A percentile compares a stretch with the other conserved stretches of the same genome.
phyloP scores from a whole-genome alignment of 2,329 filamentous ascomycete species.

The Alternaria incomplexa region DNA sequence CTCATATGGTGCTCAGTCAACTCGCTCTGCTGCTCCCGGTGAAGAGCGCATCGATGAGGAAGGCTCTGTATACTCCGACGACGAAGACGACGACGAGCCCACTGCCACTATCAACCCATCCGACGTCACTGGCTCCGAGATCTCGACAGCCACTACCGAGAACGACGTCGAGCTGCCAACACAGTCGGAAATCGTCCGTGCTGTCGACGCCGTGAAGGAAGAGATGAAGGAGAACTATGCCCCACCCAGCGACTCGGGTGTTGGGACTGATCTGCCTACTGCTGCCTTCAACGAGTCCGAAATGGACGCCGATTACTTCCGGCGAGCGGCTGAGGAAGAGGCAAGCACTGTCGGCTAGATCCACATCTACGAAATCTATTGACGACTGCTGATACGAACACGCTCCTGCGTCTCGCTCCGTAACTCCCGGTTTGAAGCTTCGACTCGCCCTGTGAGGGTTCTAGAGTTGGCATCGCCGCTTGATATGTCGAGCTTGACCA shows the following conservation, averaged over 20 bases:
- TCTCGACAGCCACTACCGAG: constrained; percentile 28
- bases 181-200: constrained; percentile 39
- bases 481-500: constrained; percentile 3
- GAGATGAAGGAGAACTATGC: constrained; percentile 37
- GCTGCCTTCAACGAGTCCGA: constrained; percentile 31
- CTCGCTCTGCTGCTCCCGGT: constrained; percentile 40
- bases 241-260: constrained; percentile 44
- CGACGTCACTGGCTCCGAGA: constrained; percentile 31
- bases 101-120: constrained; percentile 34
- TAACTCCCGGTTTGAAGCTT: constrained; percentile 12
- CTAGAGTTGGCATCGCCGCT: constrained; percentile 15
- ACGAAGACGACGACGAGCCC: constrained; percentile 41
- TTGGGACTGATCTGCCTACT: constrained; percentile 48
- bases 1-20: constrained; percentile 48
- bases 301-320: constrained; percentile 45
- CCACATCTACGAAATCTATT: neutral
- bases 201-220: constrained; percentile 37
- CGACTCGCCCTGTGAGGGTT: constrained; percentile 13
- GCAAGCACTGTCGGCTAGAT: constrained; percentile 43
- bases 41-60: constrained; percentile 42
- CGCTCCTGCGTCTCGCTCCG: constrained; percentile 3
- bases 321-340: constrained; percentile 46
- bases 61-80: constrained; percentile 37
- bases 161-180: constrained; percentile 34
- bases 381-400: neutral